phyloP scores from a whole-genome alignment of 148 eudicot species.

The Chenopodium formosanum region DNA sequence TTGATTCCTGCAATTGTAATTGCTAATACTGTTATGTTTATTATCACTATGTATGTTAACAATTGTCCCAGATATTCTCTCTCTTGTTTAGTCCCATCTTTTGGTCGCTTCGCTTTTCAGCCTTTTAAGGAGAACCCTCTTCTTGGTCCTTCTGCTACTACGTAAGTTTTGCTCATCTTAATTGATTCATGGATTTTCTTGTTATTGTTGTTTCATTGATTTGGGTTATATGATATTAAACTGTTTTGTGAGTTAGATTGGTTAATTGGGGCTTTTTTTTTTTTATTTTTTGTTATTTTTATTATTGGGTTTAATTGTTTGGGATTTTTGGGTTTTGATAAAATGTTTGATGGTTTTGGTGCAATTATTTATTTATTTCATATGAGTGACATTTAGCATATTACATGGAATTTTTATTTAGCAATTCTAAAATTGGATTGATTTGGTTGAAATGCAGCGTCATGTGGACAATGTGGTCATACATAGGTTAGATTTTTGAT shows the following conservation, averaged over 20 bases:
- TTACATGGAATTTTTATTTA: background rate
- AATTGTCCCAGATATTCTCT: constrained; percentile 63
- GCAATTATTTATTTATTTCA: background rate
- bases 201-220: too few species aligned
- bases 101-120: constrained; percentile 80
- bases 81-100: constrained; percentile 48
- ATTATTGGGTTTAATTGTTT: background rate
- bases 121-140: constrained; percentile 83
- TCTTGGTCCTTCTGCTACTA: constrained; percentile 80
- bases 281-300: background rate
- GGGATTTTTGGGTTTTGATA: background rate
- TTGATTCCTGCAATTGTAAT: constrained; percentile 54
- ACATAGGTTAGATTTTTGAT: background rate
- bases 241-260: background rate
- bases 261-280: background rate
- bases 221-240: background rate
- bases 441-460: background rate
- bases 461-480: too few species aligned
- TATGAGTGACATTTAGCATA: background rate
- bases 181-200: background rate
- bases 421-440: background rate
- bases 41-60: constrained; percentile 73
- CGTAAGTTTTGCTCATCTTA: constrained; percentile 41
- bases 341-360: background rate
- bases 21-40: constrained; percentile 54